A percentile compares a stretch with the other conserved stretches of the same genome.
Evolutionary conservation across 1,284 basidiomycete genomes (phyloP).

Genomic region (Ganoderma sinense): DNA sequence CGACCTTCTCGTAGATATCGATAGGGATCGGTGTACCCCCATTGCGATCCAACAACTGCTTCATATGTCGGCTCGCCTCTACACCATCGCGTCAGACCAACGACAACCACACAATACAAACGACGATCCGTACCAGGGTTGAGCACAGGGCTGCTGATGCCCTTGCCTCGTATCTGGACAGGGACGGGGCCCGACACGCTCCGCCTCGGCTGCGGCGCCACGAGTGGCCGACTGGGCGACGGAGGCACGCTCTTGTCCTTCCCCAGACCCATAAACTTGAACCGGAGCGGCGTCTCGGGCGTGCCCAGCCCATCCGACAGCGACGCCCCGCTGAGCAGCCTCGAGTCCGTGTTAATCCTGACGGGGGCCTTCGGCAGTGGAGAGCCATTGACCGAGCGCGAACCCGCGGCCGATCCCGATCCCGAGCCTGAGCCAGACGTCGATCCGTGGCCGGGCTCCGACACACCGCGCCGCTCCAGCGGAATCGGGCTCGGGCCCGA

Average conservation of each 20-base stretch:
- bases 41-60: slow-evolving; percentile 70
- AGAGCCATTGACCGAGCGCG: slow-evolving; percentile 15
- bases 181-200: slow-evolving; percentile 30
- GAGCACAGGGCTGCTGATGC: slow-evolving; percentile 69
- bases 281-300: slow-evolving; percentile 29
- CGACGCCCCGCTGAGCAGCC: slow-evolving; percentile 19
- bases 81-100: slow-evolving; percentile 13
- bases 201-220: slow-evolving; percentile 28
- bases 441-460: slow-evolving; percentile 22
- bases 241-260: slow-evolving; percentile 27
- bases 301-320: slow-evolving; percentile 22
- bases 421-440: neutral
- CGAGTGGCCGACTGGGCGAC: slow-evolving; percentile 28
- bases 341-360: slow-evolving; percentile 32
- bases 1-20: slow-evolving; percentile 35
- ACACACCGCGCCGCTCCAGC: slow-evolving; percentile 23
- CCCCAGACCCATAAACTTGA: slow-evolving; percentile 23
- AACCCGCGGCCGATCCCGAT: slow-evolving; percentile 11
- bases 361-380: slow-evolving; percentile 18
- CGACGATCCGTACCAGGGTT: slow-evolving; percentile 57
- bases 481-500: slow-evolving; percentile 22
- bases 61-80: slow-evolving; percentile 79
- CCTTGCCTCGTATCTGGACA: slow-evolving; percentile 52
- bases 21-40: slow-evolving; percentile 76
- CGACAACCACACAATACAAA: neutral